Evolutionary conservation across 2,329 filamentous ascomycete species (phyloP), one percentile per base, ranked within the genome.

Genomic region (Monilinia vaccinii-corymbosi): DNA sequence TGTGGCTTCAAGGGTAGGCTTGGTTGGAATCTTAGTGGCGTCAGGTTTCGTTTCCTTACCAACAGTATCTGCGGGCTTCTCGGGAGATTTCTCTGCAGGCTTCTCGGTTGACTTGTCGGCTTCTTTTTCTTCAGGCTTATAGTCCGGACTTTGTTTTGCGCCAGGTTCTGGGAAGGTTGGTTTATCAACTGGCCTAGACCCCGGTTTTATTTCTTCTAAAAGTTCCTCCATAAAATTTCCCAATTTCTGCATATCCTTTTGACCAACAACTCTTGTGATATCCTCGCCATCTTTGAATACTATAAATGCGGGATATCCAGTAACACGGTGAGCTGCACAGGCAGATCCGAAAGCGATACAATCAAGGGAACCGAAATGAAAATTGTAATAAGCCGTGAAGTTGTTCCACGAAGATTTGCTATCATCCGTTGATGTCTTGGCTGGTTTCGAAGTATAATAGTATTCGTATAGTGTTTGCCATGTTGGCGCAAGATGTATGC

Each of bases 401-500:
- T 75, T 74, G 45, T 81, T 75, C 18, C 75, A 70, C 64, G 76
- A 81, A 66, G 75, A 78, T 68, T 72, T 75, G 25, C 74, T 52
- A 74, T 62, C 78, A 74, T 53, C 57, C 6, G 65, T 44, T 16
- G 64, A 51, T 13, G 62, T 58, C 28, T 70, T 67, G 13, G 86
- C 76, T 18, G 88, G 87, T 68, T 91, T 86, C 42, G 90, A 94
- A 42, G 92, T 97, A 76, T 90, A 68, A 51, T 67, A 99, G 74
- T 86, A 97, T 76, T 99, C 94, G 79, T 97, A 96, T 16, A 93
- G 75, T 6, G 92, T 97, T 75, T 97, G 91, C 79, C 85, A 97
- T 55, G 84, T 86, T 9, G 94, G 94, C 56, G 89, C 91, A 70
- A 91, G 89, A 25, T 64, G 60, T 28, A 66, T 56, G 56, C 70